A percentile compares a stretch with the other conserved stretches of the same genome.
phyloP scores from a whole-genome alignment of 768 basidiomycete genomes.

The Pholiota molesta region DNA sequence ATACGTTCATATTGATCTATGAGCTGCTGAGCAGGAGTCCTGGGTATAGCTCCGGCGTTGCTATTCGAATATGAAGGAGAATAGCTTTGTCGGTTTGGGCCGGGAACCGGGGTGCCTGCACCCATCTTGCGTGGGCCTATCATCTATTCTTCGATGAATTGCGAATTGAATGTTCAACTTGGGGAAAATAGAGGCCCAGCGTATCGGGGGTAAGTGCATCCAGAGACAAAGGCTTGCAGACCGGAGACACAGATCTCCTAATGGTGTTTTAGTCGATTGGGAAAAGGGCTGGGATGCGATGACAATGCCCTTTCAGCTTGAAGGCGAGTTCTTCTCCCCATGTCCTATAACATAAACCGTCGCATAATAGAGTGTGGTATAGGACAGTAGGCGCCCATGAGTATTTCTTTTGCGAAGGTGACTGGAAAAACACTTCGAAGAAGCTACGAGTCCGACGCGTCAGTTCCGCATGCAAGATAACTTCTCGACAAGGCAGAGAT shows the following conservation, averaged over 20 bases:
- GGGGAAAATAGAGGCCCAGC: too few species aligned
- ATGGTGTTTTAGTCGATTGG: neutral
- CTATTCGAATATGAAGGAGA: neutral
- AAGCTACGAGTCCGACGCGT: neutral
- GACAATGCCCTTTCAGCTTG: neutral
- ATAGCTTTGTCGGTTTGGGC: neutral
- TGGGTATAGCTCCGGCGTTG: neutral
- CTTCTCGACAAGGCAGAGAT: too few species aligned
- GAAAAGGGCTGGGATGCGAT: neutral
- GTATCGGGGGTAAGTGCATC: neutral
- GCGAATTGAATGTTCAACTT: neutral
- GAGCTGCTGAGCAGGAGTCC: constrained; percentile 25
- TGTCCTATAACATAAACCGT: neutral
- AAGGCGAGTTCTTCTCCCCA: neutral
- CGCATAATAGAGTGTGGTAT: neutral
- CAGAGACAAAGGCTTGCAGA: neutral
- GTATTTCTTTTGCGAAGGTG: too few species aligned
- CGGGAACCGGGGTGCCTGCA: constrained; percentile 17
- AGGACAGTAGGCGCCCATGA: neutral
- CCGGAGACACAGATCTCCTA: neutral
- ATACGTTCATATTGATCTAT: constrained; percentile 27
- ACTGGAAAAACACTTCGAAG: neutral
- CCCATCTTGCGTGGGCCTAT: constrained; percentile 23
- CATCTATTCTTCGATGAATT: constrained; percentile 7
- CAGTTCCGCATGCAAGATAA: neutral